These are phyloP conservation scores for Penicillium paxilli DNA, from an alignment of 495 filamentous ascomycete species.

Conservation along the genomic window DNA sequence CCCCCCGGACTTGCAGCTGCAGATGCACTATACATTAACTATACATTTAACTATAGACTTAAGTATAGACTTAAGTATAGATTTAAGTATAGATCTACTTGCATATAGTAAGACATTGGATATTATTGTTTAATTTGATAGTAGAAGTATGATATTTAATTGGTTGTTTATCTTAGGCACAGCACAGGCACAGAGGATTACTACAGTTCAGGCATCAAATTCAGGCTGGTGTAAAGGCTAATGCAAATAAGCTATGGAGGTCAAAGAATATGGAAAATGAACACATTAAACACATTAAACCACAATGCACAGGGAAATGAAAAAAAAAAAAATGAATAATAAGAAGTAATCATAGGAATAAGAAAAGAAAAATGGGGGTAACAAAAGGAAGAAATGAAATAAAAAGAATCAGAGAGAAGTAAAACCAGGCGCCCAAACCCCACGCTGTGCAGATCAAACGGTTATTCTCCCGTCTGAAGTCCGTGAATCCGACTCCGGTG, in stretches of 20 bases:
- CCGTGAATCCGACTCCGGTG: constrained; percentile 11
- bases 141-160: too few relatives aligned
- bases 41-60: not conserved
- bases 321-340: constrained; percentile 5
- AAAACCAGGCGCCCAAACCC: constrained; percentile 45
- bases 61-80: not conserved
- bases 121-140: not conserved
- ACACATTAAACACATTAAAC: not conserved
- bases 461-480: too few relatives aligned
- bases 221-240: constrained; percentile 5
- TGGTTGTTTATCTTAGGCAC: too few relatives aligned
- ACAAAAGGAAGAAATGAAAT: constrained; percentile 8
- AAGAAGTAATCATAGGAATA: not conserved
- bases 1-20: constrained; percentile 9
- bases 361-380: too few relatives aligned
- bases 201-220: not conserved
- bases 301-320: constrained; percentile 2
- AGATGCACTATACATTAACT: not conserved
- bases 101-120: too few relatives aligned
- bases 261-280: not conserved
- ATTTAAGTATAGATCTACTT: not conserved
- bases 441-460: constrained; percentile 47
- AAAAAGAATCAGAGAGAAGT: constrained; percentile 11
- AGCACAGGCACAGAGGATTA: too few relatives aligned
- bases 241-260: constrained; percentile 18